Conservation (phyloP, 805 yeast genomes). For the Candida patagonica region DNA sequence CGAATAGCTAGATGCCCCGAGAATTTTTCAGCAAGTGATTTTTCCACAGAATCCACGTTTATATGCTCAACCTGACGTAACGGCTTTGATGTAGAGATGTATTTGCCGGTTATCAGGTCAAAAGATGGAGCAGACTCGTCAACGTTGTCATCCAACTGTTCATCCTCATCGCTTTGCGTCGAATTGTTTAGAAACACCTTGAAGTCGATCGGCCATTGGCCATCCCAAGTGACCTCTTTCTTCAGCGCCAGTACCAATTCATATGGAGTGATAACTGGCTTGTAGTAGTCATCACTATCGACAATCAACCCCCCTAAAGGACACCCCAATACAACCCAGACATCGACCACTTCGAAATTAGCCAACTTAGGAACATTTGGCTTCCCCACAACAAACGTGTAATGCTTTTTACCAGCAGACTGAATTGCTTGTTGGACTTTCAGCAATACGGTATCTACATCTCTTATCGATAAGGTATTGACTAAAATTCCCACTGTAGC, state of each 20-base stretch:
- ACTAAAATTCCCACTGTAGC: slow-evolving; percentile 88
- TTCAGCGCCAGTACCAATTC: slow-evolving; percentile 76
- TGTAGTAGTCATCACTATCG: slow-evolving; percentile 68
- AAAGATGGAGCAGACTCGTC: slow-evolving; percentile 65
- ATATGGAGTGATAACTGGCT: slow-evolving; percentile 90
- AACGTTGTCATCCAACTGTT: slow-evolving; percentile 13
- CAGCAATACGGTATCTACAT: slow-evolving; percentile 60
- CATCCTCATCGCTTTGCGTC: slow-evolving; percentile 17
- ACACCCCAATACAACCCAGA: slow-evolving; percentile 94
- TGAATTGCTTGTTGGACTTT: slow-evolving; percentile 51
- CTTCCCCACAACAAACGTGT: slow-evolving; percentile 92
- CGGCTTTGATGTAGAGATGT: slow-evolving; percentile 63
- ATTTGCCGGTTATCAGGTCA: slow-evolving; percentile 79
- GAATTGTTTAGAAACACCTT: slow-evolving; percentile 40
- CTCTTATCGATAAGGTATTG: slow-evolving; percentile 75
- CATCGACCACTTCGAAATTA: slow-evolving; percentile 86
- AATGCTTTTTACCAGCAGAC: slow-evolving; percentile 80
- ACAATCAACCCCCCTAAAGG: slow-evolving; percentile 87
- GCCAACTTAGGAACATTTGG: slow-evolving; percentile 97
- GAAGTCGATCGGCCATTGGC: slow-evolving; percentile 85
- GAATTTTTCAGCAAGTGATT: slow-evolving; percentile 37
- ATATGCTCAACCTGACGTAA: slow-evolving; percentile 44
- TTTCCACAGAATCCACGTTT: slow-evolving; percentile 40
- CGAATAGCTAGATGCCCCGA: slow-evolving; percentile 55
- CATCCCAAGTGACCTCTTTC: slow-evolving; percentile 79